Base-by-base conservation (phyloP, 163 green algal genomes). In the Volvox carteri region DNA sequence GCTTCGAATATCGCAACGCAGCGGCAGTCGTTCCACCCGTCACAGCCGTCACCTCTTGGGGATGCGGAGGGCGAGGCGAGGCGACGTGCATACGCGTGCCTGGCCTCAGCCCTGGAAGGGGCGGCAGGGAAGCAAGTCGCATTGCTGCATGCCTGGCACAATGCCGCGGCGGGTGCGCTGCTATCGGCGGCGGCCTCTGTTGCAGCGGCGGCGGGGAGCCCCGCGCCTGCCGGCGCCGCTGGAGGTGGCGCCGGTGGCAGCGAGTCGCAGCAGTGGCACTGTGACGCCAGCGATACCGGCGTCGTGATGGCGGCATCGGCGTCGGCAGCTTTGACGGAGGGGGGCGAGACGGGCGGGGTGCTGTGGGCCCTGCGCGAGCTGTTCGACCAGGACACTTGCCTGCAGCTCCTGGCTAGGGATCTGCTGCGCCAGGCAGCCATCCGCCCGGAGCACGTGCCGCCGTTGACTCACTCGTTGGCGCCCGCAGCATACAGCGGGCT, bases 131-230 rank as follows among this genome's bases (percentile, higher is more conserved):
- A 46, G 28, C 60, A 87, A 25, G 68, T 81, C 1, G 37, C 12
- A 0, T 67, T 88, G 35, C 12, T 37, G 4, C 68, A 58, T 21
- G 67, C 70, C 25, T 88, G 83, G 83, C 83, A 88, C 50, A 88
- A 88, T 70, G 30, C 12, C 37, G 83, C 83, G 1, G 67, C 68
- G 4, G 48, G 12, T 1, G 83, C 48, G 5, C 37, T 88, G 19
- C 21, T 60, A 52, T 16, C 50, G 30, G 50, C 75, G 21, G 18
- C 41, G 30, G 39, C 52, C 2, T 42, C 52, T 25, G 37, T 37
- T 35, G 70, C 70, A 25, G 78, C 9, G 16, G 46, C 30, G 19
- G 41, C 46, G n/a, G n/a, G 14, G 14, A 28, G 1, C 1, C 9
- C 8, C 19, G 18, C 54, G 21, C 28, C 54, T 1, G 16, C 77